phyloP scores from a whole-genome alignment of 345 rosid species.

The Salix caprea region DNA sequence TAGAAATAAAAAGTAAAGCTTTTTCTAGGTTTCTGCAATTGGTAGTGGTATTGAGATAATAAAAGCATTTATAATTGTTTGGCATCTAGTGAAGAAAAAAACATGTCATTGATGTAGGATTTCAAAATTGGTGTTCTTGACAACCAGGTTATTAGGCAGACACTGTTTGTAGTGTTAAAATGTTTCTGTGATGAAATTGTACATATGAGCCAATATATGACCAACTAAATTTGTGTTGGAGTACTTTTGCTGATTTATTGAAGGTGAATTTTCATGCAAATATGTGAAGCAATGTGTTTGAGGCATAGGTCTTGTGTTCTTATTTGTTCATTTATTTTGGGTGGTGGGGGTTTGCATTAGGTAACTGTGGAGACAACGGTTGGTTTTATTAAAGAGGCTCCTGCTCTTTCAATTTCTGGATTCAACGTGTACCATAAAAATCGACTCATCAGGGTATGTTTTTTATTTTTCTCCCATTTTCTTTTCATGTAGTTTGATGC shows the following conservation, averaged over 20 bases:
- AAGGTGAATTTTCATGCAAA: not conserved
- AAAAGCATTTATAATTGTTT: not conserved
- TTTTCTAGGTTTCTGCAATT: not conserved
- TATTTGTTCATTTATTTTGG: slow-evolving; percentile 1
- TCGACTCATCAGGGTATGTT: slow-evolving; percentile 83
- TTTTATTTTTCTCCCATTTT: not conserved
- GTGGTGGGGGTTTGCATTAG: slow-evolving; percentile 30
- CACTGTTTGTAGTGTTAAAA: not conserved
- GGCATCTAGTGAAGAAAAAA: not conserved
- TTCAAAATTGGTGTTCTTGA: not conserved
- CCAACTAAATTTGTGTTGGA: not conserved
- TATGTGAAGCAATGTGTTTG: not conserved
- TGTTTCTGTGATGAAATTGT: not conserved
- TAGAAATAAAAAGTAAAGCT: not conserved
- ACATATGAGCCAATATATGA: not conserved
- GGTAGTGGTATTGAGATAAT: not conserved
- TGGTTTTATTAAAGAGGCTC: slow-evolving; percentile 77
- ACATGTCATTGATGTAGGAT: not conserved
- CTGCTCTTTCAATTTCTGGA: slow-evolving; percentile 49
- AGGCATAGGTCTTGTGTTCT: not conserved
- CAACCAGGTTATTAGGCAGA: not conserved
- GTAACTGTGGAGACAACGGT: slow-evolving; percentile 55
- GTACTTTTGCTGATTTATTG: not conserved
- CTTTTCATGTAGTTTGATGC: slow-evolving; percentile 5
- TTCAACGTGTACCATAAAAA: slow-evolving; percentile 85